Evolutionary conservation across 257 asterid species (phyloP), one percentile per base, ranked within the genome.

Genomic region (Misopates orontium): DNA sequence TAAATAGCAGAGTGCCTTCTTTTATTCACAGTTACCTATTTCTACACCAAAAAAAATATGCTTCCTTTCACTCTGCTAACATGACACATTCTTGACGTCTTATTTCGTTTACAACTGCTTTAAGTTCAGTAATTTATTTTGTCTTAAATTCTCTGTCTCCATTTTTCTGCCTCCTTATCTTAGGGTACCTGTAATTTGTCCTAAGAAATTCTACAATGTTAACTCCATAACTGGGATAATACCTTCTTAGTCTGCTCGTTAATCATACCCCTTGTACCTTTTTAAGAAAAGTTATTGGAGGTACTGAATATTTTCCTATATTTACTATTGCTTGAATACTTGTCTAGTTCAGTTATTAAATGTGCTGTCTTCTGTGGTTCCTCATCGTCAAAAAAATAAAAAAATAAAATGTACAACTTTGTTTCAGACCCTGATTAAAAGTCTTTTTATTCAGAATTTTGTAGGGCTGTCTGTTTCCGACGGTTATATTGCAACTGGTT

Each of bases 401-500:
- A n/a, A n/a, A n/a, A 51, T 20, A 50, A 25, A 36, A 24, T 36
- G 42, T 57, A 22, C 36, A 7, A 19, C 31, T 50, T 49, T 67
- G 66, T 56, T 42, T 9, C 44, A 47, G n/a, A n/a, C n/a, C 50
- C 60, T 79, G 71, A 84, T 66, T 24, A 36, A 58, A 41, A 20
- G 13, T 71, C 23, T 18, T 57, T 49, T 67, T 66, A 39, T 85
- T 62, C 92, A 93, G 99, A 90, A 90, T 78, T 93, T 93, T 57
- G 99, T 93, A 61, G 99, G 97, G 74, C 78, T 93, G 78, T 86
- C 99, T 19, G 90, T 87, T 28, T 82, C 95, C 13, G 95, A 93
- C 10, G 99, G 97, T 32, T 93, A 87, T 79, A 86, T 93, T 63
- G 99, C 96, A 50, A 93, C 99, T 2, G 99, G 99, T 41, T 93